These are phyloP conservation scores for Cyclotella sp. DNA, from an alignment of 108 stramenopile species.

Conservation along the genomic window DNA sequence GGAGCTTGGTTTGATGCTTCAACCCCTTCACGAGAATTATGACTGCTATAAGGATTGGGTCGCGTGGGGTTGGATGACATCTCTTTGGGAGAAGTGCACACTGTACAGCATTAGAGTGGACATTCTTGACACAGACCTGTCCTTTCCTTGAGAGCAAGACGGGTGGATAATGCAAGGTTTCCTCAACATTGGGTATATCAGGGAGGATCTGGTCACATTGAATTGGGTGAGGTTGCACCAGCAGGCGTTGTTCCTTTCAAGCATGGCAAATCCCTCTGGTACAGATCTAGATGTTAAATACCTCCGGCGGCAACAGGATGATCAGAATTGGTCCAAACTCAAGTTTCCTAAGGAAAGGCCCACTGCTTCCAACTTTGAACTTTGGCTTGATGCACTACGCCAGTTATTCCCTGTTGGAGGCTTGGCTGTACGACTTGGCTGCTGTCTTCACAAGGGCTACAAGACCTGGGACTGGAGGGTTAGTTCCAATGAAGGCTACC, in stretches of 20 bases:
- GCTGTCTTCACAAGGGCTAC: too few species aligned
- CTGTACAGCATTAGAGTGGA: not conserved
- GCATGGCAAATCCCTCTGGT: not conserved
- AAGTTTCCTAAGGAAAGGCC: not conserved
- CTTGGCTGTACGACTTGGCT: too few species aligned
- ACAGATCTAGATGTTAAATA: not conserved
- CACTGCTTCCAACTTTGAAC: not conserved
- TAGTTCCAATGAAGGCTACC: too few species aligned
- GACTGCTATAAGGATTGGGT: not conserved
- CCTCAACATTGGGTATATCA: not conserved
- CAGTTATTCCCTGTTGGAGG: not conserved
- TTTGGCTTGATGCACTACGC: not conserved
- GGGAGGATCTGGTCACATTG: not conserved
- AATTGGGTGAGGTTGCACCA: conserved; percentile 2
- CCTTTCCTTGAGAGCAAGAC: too few species aligned
- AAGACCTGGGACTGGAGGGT: too few species aligned
- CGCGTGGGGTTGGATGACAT: not conserved
- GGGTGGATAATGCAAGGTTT: conserved; percentile 7
- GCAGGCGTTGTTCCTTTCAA: conserved; percentile 5
- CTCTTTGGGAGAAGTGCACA: not conserved
- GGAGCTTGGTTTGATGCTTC: not conserved
- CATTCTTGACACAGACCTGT: too few species aligned
- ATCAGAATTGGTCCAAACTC: not conserved
- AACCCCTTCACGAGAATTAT: conserved; percentile 1
- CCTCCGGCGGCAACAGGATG: not conserved